Evolutionary conservation across 768 basidiomycete species (phyloP).

Genomic region (Infundibulicybe gibba): DNA sequence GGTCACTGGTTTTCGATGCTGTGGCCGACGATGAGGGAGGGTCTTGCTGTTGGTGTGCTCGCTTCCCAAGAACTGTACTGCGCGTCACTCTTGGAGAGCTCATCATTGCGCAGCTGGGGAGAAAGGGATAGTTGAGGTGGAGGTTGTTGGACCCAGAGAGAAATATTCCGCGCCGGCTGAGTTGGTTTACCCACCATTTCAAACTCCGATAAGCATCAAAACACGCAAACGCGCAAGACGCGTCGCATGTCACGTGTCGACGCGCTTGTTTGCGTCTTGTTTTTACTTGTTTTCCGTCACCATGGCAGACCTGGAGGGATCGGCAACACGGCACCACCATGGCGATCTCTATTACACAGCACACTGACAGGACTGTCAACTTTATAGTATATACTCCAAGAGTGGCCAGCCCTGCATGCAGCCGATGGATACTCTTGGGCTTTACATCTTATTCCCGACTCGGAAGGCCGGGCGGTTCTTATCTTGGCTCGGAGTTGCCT

Average conservation of each 20-base stretch:
- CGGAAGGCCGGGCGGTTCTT: no score
- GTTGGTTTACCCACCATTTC: constrained; percentile 20
- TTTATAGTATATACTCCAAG: no score
- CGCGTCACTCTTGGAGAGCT: constrained; percentile 37
- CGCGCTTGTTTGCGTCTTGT: no score
- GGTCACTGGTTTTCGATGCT: constrained; percentile 26
- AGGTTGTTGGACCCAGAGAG: constrained; percentile 9
- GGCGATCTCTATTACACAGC: no score
- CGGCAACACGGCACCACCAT: no score
- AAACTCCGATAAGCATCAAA: constrained; percentile 34
- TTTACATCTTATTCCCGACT: no score
- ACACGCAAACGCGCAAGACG: constrained; percentile 31
- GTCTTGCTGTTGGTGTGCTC: constrained; percentile 36
- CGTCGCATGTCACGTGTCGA: constrained; percentile 28
- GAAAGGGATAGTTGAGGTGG: constrained; percentile 5
- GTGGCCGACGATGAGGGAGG: constrained; percentile 18
- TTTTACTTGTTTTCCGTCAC: no score
- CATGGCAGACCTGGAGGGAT: no score
- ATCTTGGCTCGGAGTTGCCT: no score
- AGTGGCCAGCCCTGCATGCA: no score
- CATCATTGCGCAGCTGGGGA: constrained; percentile 24
- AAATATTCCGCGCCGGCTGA: constrained; percentile 15
- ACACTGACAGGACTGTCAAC: no score
- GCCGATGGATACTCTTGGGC: no score
- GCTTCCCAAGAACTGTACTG: constrained; percentile 51